Evolutionary conservation across 176 grass and related monocot genomes (phyloP).

Genomic region (Dactylis glomerata): DNA sequence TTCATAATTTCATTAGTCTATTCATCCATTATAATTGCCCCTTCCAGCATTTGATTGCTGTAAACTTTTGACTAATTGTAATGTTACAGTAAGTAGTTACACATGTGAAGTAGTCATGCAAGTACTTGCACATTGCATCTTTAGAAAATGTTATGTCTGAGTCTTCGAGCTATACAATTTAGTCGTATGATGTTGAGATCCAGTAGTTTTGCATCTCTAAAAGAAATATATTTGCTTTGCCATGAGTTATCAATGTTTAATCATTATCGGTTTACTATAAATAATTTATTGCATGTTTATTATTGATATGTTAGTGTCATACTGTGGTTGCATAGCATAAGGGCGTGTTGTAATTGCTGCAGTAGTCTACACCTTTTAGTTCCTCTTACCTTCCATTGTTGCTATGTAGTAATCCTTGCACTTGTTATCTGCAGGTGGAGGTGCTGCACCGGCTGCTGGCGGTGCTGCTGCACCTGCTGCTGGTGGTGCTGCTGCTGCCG

Average conservation of each 20-base stretch:
- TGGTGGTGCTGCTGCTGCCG: conserved; percentile 27
- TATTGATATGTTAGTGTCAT: background rate
- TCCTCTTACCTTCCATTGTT: background rate
- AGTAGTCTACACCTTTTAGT: background rate
- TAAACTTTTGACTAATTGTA: background rate
- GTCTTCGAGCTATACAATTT: background rate
- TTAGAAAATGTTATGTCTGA: background rate
- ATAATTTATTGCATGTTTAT: background rate
- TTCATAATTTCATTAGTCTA: background rate
- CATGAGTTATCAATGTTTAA: background rate
- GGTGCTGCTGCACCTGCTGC: conserved; percentile 39
- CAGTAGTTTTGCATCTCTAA: too few species aligned
- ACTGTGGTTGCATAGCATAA: background rate
- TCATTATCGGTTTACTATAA: background rate
- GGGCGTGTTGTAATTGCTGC: background rate
- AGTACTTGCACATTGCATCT: background rate
- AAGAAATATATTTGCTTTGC: background rate
- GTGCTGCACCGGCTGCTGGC: conserved; percentile 44
- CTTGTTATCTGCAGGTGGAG: conserved; percentile 50
- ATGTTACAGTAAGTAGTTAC: too few species aligned
- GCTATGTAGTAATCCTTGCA: background rate
- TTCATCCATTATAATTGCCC: background rate
- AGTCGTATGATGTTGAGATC: background rate
- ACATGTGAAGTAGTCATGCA: background rate
- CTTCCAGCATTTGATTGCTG: background rate